These are phyloP conservation scores for Galerina sulciceps DNA, from an alignment of 768 basidiomycete genomes.

Conservation along the genomic window DNA sequence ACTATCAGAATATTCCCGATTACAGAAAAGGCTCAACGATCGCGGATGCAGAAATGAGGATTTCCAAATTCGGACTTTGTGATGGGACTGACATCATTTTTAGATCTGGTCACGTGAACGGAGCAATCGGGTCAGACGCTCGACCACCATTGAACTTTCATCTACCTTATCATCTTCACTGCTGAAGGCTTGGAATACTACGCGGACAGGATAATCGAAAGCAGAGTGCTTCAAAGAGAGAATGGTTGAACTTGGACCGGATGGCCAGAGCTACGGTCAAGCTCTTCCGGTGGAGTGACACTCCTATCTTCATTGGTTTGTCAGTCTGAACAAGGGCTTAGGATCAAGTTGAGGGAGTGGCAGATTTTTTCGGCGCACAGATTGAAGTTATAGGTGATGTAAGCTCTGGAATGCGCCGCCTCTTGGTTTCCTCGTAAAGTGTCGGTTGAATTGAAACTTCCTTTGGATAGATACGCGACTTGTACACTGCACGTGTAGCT, in stretches of 20 bases:
- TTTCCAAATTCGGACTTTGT: too few species aligned
- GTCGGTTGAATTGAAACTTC: not conserved
- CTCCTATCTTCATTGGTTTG: not conserved
- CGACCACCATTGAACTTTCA: too few species aligned
- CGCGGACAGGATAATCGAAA: too few species aligned
- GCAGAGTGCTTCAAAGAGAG: not conserved
- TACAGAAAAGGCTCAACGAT: too few species aligned
- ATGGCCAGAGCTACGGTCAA: slow-evolving; percentile 3
- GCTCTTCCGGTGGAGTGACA: slow-evolving; percentile 8
- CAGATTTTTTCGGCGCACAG: slow-evolving; percentile 61
- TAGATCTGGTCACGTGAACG: too few species aligned
- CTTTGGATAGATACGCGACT: slow-evolving; percentile 63
- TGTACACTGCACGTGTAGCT: slow-evolving; percentile 66
- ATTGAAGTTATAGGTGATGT: slow-evolving; percentile 71
- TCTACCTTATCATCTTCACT: too few species aligned
- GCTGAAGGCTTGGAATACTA: too few species aligned
- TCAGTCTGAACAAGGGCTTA: slow-evolving; percentile 27
- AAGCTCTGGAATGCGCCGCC: slow-evolving; percentile 24
- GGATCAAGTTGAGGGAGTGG: slow-evolving; percentile 77
- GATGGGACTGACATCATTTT: too few species aligned
- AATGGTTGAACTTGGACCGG: slow-evolving; percentile 13
- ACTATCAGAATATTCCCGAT: too few species aligned
- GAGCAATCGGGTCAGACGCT: too few species aligned
- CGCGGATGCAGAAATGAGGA: too few species aligned
- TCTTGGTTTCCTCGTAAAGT: not conserved